Evolutionary conservation across 768 basidiomycete genomes (phyloP), one percentile per base, ranked within the genome.

Genomic region (Crassisporium funariophilum): DNA sequence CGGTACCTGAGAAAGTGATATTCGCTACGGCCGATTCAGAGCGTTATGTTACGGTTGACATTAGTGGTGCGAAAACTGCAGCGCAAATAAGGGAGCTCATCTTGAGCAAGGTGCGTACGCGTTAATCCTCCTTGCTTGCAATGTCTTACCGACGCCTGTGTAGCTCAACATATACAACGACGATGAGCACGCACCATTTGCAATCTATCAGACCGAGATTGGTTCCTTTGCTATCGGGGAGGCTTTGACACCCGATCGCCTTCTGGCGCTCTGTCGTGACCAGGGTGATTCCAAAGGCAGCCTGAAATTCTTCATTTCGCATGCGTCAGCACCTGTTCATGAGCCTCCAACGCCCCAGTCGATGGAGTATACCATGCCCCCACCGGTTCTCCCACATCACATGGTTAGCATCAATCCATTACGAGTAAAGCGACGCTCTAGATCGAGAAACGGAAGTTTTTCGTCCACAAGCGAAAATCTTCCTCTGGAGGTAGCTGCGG

Each of bases 201-300:
- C 84, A 19, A 86, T 98, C 44, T 93, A 90, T 71, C 86, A 84
- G 50, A 95, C 93, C 0, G 88, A 91, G 66, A 86, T 97, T 57
- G 90, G 88, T 48, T 78, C 81, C 20, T 86, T 75, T 53, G 86
- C 87, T 13, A 78, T 87, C 35, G 83, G 89, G 4, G 83, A 84
- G 11, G 81, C 92, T 5, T 68, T 97, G 23, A 69, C 78, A 10
- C 81, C 87, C 50, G 85, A 91, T 21, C 74, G 72, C 50, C 70
- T 98, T 5, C 78, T 88, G 57, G 75, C 79, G 13, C 75, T 94
- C 25, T 92, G 91, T 64, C 73, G 75, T 44, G 74, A 83, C 33
- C 69, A 78, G 6, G 91, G 88, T 27, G 93, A 97, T 64, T 71
- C 78, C 20, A 85, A 77, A 59, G 91, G 91, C 12, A 79, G 82